Conservation (phyloP, 2,329 filamentous ascomycete genomes). For the Epicoccum sorghinum region DNA sequence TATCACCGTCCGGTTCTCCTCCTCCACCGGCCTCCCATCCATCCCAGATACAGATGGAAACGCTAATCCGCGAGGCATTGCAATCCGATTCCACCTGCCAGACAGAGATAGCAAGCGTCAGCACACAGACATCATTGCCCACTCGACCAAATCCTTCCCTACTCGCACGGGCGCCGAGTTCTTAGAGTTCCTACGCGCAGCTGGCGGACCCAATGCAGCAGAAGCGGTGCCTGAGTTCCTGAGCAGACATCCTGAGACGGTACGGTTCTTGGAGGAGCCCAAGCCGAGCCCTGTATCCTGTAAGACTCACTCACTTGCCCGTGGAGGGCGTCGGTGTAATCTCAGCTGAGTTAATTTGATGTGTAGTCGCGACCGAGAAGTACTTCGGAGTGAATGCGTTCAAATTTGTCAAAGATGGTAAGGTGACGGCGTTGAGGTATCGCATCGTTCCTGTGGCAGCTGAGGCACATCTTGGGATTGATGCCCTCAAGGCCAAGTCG, state of each 20-base stretch:
- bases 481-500: slow-evolving; percentile 47
- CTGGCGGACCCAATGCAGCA: slow-evolving; percentile 38
- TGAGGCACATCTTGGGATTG: slow-evolving; percentile 47
- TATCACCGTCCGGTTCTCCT: slow-evolving; percentile 59
- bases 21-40: slow-evolving; percentile 57
- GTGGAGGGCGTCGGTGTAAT: too few relatives aligned
- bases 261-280: slow-evolving; percentile 55
- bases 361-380: slow-evolving; percentile 50
- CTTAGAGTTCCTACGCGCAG: slow-evolving; percentile 55
- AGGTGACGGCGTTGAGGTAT: slow-evolving; percentile 57
- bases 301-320: not conserved
- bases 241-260: slow-evolving; percentile 53
- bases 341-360: not conserved
- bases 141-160: slow-evolving; percentile 61
- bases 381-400: slow-evolving; percentile 60
- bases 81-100: slow-evolving; percentile 58
- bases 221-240: slow-evolving; percentile 52
- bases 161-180: slow-evolving; percentile 60
- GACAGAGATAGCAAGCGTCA: slow-evolving; percentile 45
- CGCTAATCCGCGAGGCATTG: slow-evolving; percentile 56
- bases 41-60: slow-evolving; percentile 58
- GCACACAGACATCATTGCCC: slow-evolving; percentile 64
- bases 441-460: slow-evolving; percentile 56
- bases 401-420: slow-evolving; percentile 52
- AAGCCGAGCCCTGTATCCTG: slow-evolving; percentile 58